These are phyloP conservation scores for Monoraphidium neglectum DNA, from an alignment of 139 green algal genomes.

Conservation along the genomic window DNA sequence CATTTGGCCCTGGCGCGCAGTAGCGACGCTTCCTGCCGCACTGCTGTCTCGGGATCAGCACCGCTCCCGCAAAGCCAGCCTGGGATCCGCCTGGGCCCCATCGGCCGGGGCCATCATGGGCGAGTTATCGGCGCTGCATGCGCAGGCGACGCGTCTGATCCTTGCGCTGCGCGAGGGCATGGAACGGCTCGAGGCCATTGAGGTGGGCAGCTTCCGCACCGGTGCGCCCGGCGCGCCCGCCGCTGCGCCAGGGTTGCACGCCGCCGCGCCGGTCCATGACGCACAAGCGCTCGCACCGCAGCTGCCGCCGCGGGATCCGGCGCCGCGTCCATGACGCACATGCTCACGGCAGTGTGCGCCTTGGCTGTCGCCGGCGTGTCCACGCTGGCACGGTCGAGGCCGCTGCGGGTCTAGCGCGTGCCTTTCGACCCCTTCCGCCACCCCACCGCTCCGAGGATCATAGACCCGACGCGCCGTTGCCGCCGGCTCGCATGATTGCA, in stretches of 20 bases:
- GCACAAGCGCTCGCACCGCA: too few relatives aligned
- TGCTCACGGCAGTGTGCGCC: neutral
- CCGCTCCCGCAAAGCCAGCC: neutral
- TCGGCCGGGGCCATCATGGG: constrained; percentile 43
- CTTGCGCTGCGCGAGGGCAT: constrained; percentile 64
- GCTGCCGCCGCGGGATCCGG: too few relatives aligned
- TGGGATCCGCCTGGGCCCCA: neutral
- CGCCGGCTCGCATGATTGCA: neutral
- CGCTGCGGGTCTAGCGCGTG: neutral
- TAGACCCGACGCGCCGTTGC: neutral
- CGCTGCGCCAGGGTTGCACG: too few relatives aligned
- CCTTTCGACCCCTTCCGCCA: neutral
- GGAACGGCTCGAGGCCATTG: constrained; percentile 60
- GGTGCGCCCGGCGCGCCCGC: too few relatives aligned
- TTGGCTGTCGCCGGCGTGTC: neutral
- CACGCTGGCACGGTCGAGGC: neutral
- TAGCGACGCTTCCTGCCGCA: neutral
- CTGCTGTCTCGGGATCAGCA: neutral
- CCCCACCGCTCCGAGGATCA: neutral
- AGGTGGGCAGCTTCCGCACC: constrained; percentile 34
- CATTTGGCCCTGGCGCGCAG: neutral
- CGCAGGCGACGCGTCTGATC: constrained; percentile 61
- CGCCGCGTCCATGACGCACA: too few relatives aligned
- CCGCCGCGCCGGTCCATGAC: too few relatives aligned
- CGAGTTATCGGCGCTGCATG: constrained; percentile 67